Conservation (phyloP, 805 yeast species). For the Naumovozyma baii region DNA sequence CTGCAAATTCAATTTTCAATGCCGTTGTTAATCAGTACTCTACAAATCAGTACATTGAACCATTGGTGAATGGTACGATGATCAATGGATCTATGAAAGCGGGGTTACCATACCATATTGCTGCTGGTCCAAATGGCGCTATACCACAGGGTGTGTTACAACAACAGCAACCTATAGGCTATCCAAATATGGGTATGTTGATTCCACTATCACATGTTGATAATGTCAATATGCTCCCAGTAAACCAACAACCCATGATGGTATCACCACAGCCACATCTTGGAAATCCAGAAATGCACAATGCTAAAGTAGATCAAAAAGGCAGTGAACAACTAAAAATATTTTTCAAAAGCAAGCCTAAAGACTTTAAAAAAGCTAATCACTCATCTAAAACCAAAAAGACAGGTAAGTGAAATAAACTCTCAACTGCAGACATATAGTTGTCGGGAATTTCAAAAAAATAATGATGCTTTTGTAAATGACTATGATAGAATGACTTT, state of each 20-base stretch:
- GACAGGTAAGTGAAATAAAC: too few species aligned
- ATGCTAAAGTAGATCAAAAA: slow-evolving; percentile 6
- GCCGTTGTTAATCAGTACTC: slow-evolving; percentile 28
- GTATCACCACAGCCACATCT: slow-evolving; percentile 1
- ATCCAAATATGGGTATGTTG: slow-evolving; percentile 12
- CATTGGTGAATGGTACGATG: slow-evolving; percentile 3
- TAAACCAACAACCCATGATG: background rate
- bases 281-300: background rate
- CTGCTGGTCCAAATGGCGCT: slow-evolving; percentile 12
- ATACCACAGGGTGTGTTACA: slow-evolving; percentile 5
- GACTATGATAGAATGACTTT: too few species aligned
- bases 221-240: slow-evolving; percentile 2
- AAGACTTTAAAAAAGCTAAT: too few species aligned
- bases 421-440: too few species aligned
- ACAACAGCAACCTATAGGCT: slow-evolving; percentile 8
- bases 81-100: slow-evolving; percentile 10
- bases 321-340: slow-evolving; percentile 7
- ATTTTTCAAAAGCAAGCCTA: slow-evolving; percentile 4
- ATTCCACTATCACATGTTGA: slow-evolving; percentile 9
- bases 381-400: too few species aligned
- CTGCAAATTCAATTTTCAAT: slow-evolving; percentile 27
- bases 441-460: too few species aligned
- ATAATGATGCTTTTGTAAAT: too few species aligned
- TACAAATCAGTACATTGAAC: slow-evolving; percentile 9
- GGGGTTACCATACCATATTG: slow-evolving; percentile 23